A percentile compares a stretch with the other conserved stretches of the same genome.
Evolutionary conservation across 768 basidiomycete species (phyloP).

Genomic region (Mycena venus): DNA sequence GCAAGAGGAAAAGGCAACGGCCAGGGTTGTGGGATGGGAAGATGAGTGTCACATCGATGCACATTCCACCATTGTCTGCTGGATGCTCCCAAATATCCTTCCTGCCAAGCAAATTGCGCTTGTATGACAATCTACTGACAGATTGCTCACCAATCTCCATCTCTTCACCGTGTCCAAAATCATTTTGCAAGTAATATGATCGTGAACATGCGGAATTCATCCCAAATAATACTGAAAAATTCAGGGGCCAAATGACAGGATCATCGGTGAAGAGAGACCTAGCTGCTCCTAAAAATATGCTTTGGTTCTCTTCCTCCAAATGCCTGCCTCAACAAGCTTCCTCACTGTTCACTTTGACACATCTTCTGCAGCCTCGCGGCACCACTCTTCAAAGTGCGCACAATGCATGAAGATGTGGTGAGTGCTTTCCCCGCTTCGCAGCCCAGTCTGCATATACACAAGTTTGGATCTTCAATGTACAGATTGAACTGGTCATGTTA

Average conservation of each 20-base stretch:
- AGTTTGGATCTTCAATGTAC: too few relatives aligned
- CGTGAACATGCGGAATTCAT: background rate
- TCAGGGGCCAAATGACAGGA: background rate
- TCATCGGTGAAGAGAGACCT: too few relatives aligned
- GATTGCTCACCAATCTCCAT: background rate
- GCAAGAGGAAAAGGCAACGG: background rate
- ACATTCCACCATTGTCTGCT: background rate
- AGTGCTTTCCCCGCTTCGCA: too few relatives aligned
- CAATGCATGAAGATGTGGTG: too few relatives aligned
- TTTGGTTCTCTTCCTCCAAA: too few relatives aligned
- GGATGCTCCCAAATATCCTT: background rate
- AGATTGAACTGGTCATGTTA: too few relatives aligned
- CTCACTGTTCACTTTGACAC: too few relatives aligned
- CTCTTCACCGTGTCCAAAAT: background rate
- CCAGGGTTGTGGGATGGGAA: background rate
- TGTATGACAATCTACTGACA: background rate
- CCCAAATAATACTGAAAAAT: constrained; percentile 4
- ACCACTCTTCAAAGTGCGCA: too few relatives aligned
- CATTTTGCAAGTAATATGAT: background rate
- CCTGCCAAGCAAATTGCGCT: background rate
- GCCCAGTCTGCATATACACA: too few relatives aligned
- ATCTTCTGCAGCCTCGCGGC: too few relatives aligned
- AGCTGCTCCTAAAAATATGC: too few relatives aligned
- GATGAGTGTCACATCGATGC: background rate
- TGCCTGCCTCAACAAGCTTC: too few relatives aligned